A percentile compares a stretch with the other conserved stretches of the same genome.
These are phyloP conservation scores for Metarhizium rileyi DNA, from an alignment of 2,329 filamentous ascomycete species.

Conservation along the genomic window DNA sequence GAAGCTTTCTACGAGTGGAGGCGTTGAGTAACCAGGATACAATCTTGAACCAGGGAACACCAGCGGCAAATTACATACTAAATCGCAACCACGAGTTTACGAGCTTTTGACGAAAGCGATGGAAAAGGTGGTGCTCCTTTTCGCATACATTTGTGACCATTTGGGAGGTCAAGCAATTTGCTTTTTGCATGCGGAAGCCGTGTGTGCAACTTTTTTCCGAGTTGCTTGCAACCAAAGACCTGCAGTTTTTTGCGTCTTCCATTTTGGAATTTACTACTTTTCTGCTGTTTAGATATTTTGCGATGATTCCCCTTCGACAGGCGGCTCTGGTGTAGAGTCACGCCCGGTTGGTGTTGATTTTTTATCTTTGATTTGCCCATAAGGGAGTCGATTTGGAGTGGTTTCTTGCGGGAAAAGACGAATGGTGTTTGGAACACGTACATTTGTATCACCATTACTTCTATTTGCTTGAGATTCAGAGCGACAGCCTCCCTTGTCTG, in stretches of 20 bases:
- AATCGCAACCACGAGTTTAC: constrained; percentile 24
- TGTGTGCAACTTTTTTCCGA: background rate
- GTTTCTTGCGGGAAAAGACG: constrained; percentile 2
- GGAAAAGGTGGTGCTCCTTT: constrained; percentile 3
- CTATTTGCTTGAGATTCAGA: constrained; percentile 18
- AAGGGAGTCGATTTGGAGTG: background rate
- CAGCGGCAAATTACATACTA: constrained; percentile 6
- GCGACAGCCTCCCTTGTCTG: constrained; percentile 11
- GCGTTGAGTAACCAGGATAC: constrained; percentile 9
- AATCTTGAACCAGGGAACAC: constrained; percentile 6
- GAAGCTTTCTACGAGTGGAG: constrained; percentile 16
- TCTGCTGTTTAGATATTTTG: background rate
- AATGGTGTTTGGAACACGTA: constrained; percentile 5
- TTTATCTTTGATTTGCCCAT: constrained; percentile 14
- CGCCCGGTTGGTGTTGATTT: constrained; percentile 4
- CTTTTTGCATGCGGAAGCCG: too few relatives aligned
- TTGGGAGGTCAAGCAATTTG: constrained; percentile 1
- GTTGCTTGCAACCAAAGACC: constrained; percentile 12
- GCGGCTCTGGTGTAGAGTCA: constrained; percentile 3
- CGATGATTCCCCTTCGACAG: constrained; percentile 14
- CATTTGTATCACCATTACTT: constrained; percentile 10
- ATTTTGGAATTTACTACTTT: constrained; percentile 6
- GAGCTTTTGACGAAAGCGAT: constrained; percentile 16
- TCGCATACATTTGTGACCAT: constrained; percentile 1
- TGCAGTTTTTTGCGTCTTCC: constrained; percentile 7